Conservation (phyloP, 2,329 filamentous ascomycete species). For the Penicillium corylophilum region DNA sequence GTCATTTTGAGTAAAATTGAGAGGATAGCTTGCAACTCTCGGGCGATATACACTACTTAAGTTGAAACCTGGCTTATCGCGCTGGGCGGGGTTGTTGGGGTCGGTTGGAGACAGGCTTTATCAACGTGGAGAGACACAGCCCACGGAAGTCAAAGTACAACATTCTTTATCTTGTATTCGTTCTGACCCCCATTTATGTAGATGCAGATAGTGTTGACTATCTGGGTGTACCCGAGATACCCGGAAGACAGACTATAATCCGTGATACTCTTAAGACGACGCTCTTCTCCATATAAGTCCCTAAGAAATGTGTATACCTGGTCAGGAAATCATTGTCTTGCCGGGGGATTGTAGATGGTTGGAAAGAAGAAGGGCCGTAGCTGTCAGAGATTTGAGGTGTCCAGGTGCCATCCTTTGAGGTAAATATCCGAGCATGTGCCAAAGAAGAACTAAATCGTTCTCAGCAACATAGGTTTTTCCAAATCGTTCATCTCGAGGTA, state of each 20-base stretch:
- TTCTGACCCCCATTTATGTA: neutral
- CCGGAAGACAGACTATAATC: too few relatives aligned
- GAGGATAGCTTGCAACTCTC: neutral
- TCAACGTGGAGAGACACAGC: neutral
- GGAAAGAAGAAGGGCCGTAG: neutral
- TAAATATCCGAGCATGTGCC: too few relatives aligned
- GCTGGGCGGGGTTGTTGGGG: conserved; percentile 17
- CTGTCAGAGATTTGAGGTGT: neutral
- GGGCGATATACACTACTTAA: neutral
- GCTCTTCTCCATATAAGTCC: too few relatives aligned
- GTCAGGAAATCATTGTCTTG: neutral
- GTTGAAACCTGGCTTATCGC: neutral
- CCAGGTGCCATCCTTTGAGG: neutral
- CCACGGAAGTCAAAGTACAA: neutral
- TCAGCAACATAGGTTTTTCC: too few relatives aligned
- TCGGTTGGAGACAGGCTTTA: conserved; percentile 11
- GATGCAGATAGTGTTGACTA: too few relatives aligned
- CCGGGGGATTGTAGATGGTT: neutral
- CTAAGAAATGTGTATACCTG: neutral
- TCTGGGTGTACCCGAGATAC: neutral
- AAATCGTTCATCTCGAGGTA: too few relatives aligned
- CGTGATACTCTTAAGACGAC: too few relatives aligned
- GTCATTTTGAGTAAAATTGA: conserved; percentile 14
- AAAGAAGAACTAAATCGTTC: too few relatives aligned
- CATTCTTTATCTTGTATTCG: neutral